These are phyloP conservation scores for Sporothrix luriei DNA, from an alignment of 2,329 filamentous ascomycete genomes.

Conservation along the genomic window DNA sequence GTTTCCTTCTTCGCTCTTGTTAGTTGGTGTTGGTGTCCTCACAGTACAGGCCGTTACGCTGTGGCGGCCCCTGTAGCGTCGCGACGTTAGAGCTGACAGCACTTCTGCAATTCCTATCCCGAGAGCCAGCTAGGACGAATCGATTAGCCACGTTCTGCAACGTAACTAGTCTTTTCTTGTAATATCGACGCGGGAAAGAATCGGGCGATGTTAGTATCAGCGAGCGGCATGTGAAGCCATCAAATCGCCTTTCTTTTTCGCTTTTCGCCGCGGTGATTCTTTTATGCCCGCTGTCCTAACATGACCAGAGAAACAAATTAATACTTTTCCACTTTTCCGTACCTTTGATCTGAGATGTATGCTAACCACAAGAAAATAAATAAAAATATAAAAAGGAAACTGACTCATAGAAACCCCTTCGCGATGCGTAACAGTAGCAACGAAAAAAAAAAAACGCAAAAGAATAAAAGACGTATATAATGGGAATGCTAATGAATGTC, in stretches of 20 bases:
- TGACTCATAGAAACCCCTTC: constrained; percentile 25
- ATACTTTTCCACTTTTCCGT: constrained; percentile 13
- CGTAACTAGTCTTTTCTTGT: no score
- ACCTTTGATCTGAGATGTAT: constrained; percentile 9
- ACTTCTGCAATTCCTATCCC: background rate
- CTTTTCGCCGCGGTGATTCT: constrained; percentile 23
- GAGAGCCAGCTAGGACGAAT: constrained; percentile 28
- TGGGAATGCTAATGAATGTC: background rate
- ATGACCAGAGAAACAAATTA: background rate
- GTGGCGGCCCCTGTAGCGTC: background rate
- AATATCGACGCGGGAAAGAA: background rate
- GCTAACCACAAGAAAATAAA: background rate
- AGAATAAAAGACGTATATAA: background rate
- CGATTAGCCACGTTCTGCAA: constrained; percentile 33
- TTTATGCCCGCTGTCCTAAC: background rate
- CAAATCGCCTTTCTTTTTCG: background rate
- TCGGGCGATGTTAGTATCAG: background rate
- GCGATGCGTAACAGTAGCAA: constrained; percentile 23
- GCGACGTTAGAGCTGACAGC: background rate
- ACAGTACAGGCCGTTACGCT: background rate
- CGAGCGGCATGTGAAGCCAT: background rate
- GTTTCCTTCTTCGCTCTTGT: background rate
- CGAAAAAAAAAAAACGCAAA: background rate
- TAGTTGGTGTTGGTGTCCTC: constrained; percentile 1
- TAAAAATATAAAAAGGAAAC: background rate